phyloP scores from a whole-genome alignment of 306 rosid species.

The Alnus rubra region DNA sequence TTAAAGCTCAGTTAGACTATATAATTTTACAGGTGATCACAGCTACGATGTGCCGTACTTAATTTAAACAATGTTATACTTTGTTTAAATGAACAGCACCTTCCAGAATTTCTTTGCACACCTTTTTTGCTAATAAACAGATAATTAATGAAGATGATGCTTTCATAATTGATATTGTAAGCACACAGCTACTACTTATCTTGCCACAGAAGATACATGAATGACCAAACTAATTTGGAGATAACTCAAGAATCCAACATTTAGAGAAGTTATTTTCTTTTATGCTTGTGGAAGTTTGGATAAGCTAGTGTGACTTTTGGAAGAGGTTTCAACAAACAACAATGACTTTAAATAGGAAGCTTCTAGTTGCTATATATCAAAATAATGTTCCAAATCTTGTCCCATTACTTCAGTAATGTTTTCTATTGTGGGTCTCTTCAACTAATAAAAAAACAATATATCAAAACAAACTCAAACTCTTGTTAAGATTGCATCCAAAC shows the following conservation, averaged over 20 bases:
- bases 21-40: neutral
- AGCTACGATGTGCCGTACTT: neutral
- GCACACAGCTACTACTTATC: neutral
- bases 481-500: slow-evolving; percentile 85
- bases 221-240: neutral
- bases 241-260: neutral
- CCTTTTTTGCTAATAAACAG: neutral
- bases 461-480: slow-evolving; percentile 38
- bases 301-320: neutral
- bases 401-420: neutral
- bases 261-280: neutral
- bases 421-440: neutral
- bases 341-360: neutral
- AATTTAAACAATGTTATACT: too few species aligned
- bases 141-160: neutral
- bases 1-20: neutral
- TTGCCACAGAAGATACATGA: neutral
- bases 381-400: neutral
- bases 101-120: too few species aligned
- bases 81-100: too few species aligned
- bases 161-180: neutral
- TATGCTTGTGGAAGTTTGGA: neutral
- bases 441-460: slow-evolving; percentile 3
- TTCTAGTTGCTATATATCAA: neutral
- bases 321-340: neutral